Base-by-base conservation (phyloP, 106 monocot genomes). In the Gastrodia elata region DNA sequence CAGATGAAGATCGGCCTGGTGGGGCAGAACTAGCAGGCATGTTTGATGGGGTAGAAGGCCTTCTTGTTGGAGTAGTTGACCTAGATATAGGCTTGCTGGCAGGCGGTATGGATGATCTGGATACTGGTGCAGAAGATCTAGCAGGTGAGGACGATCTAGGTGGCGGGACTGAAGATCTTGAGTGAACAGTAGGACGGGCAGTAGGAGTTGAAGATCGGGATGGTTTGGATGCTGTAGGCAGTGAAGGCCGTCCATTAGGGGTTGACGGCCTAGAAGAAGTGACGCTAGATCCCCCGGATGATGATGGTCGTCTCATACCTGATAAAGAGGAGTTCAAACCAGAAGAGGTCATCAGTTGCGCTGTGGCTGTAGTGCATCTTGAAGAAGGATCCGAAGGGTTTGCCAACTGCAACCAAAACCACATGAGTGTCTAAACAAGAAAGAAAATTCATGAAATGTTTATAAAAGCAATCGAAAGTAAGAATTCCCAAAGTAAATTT, bases 131-230 rank as follows among this genome's bases (percentile, higher is more conserved):
- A 38, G 85, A 87, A 49, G 88, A 84, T 71, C 88, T 84, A 59
- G 81, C 35, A 57, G 81, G 88, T 42, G 90, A 82, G 30, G 84
- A 80, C 57, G 90, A 84, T 72, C 90, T 82, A 40, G 77, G 68
- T 13, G 79, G 75, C 32, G 82, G 81, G 68, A 34, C 77, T 20
- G 76, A 70, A 52, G 80, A 28, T 35, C 79, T 91, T 42, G 80
- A 74, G 41, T 88, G 82, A 15, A 86, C 38, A 28, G 82, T 75
- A 58, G 88, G 46, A 32, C 88, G 79, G 34, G 88, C 76, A 34
- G 92, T 89, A 10, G 92, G 88, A 46, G 86, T 89, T 52, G 84
- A 89, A 64, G 86, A 39, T 70, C 88, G 76, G 35, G 79, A 78
- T 72, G 80, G 64, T 76, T 76, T 84, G 69, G 88, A 78, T 68